phyloP scores from a whole-genome alignment of 2,329 filamentous ascomycete species.

The Sporothrix schenckii region DNA sequence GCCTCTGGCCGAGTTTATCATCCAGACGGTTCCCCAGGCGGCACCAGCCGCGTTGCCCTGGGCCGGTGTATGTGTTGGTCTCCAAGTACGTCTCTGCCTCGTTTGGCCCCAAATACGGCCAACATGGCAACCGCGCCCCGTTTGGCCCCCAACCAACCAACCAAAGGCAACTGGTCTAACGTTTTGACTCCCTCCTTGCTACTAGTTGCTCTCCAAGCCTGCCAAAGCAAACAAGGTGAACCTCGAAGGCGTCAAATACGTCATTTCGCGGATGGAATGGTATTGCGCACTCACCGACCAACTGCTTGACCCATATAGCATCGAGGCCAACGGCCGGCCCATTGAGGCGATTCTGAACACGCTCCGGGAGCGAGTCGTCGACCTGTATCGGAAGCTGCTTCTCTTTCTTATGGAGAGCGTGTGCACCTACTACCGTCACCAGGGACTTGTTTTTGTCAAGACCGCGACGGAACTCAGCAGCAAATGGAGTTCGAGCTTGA shows the following conservation, averaged over 20 bases:
- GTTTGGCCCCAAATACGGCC: too few relatives aligned
- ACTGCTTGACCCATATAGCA: slow-evolving; percentile 38
- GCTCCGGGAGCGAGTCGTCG: slow-evolving; percentile 40
- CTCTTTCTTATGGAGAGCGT: slow-evolving; percentile 49
- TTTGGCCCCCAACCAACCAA: neutral
- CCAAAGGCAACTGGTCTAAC: neutral
- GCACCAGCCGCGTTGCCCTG: slow-evolving; percentile 44
- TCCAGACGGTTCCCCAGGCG: slow-evolving; percentile 40
- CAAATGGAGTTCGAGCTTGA: slow-evolving; percentile 43
- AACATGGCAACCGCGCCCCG: neutral
- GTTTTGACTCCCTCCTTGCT: neutral
- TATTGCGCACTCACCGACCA: slow-evolving; percentile 43
- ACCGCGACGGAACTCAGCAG: slow-evolving; percentile 41
- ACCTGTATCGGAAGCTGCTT: slow-evolving; percentile 48
- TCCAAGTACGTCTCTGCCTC: slow-evolving; percentile 40
- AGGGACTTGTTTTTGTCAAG: slow-evolving; percentile 39
- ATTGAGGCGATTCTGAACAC: slow-evolving; percentile 33
- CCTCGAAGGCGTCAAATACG: slow-evolving; percentile 43
- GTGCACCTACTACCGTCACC: slow-evolving; percentile 44
- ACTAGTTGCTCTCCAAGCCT: slow-evolving; percentile 42
- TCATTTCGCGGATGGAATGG: slow-evolving; percentile 47
- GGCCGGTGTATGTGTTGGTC: slow-evolving; percentile 43
- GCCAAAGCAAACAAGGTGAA: slow-evolving; percentile 40
- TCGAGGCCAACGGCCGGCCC: slow-evolving; percentile 10
- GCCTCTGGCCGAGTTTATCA: slow-evolving; percentile 38